Evolutionary conservation across 164 flowering plant species (phyloP), one percentile per base, ranked within the genome.

Genomic region (Annona cherimola): DNA sequence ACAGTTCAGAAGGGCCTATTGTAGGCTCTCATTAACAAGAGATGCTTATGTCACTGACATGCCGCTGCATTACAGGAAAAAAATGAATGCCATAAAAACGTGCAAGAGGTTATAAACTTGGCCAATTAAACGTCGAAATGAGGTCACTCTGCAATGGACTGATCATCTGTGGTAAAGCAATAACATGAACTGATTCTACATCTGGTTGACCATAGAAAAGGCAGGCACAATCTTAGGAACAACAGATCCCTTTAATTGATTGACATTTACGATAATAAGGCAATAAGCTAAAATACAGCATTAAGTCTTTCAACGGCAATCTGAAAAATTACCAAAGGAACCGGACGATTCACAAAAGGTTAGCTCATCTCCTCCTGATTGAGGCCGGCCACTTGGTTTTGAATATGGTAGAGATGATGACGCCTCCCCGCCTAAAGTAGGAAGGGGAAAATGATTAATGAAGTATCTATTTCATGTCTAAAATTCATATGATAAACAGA

Each of bases 341-440:
- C 45, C 63, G 39, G 20, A 8, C 3, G 46, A 44, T 69, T 75
- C 69, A 63, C 44, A 45, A 8, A 19, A 19, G 46, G 69, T 68
- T 54, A 64, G 70, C 16, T 57, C 66, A 59, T 70, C 77, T 12
- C 70, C 76, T 66, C 79, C 78, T 65, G 60, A 76, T 42, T 35
- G 71, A 42, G 76, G 62, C 19, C 63, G 50, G 74, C 68, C 78
- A 73, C 77, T 75, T 9, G 4, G 41, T 41, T 71, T 54, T 42
- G 67, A 68, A 12, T 61, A 50, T 4, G 76, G 73, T 63, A 82
- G 80, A 71, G 80, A 64, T 3, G 71, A 74, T n/a, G 92, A 88
- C 41, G 91, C 90, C 80, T 75, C 83, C 62, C 98, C 98, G 80
- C 98, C 98, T 93, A 72, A 63, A 76, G 65, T 26, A 74, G 55